These are phyloP conservation scores for Dysphania ambrosioides DNA, from an alignment of 148 eudicot species.

Conservation along the genomic window DNA sequence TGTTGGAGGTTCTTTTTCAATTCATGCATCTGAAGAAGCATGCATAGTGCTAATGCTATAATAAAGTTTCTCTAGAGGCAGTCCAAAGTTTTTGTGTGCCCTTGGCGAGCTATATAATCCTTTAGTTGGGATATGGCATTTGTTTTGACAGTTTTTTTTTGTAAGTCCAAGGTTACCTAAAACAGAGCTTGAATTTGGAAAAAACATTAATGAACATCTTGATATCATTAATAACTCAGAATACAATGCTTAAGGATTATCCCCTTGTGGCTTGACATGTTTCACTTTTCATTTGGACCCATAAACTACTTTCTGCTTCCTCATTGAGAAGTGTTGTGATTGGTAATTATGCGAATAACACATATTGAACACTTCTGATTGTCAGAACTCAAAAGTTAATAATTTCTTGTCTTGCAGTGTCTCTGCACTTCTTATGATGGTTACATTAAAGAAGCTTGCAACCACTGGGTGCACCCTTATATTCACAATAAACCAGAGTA, in stretches of 20 bases:
- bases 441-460: slow-evolving; percentile 92
- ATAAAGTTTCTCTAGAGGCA: neutral
- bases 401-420: slow-evolving; percentile 48
- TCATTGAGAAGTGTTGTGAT: neutral
- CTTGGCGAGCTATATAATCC: neutral
- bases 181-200: neutral
- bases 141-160: neutral
- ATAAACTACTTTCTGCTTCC: neutral
- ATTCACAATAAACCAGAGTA: slow-evolving; percentile 92
- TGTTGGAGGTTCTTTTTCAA: neutral
- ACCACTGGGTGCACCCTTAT: slow-evolving; percentile 92
- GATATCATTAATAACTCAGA: neutral
- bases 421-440: slow-evolving; percentile 99
- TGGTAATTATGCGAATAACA: neutral
- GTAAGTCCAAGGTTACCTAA: neutral
- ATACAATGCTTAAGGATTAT: neutral
- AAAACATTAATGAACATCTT: neutral
- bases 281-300: neutral
- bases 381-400: neutral
- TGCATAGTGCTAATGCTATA: neutral
- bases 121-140: neutral
- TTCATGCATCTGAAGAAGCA: slow-evolving; percentile 3
- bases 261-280: neutral
- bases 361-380: neutral
- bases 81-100: neutral